These are phyloP conservation scores for Dendrobium officinale DNA, from an alignment of 106 monocot species.

Conservation along the genomic window DNA sequence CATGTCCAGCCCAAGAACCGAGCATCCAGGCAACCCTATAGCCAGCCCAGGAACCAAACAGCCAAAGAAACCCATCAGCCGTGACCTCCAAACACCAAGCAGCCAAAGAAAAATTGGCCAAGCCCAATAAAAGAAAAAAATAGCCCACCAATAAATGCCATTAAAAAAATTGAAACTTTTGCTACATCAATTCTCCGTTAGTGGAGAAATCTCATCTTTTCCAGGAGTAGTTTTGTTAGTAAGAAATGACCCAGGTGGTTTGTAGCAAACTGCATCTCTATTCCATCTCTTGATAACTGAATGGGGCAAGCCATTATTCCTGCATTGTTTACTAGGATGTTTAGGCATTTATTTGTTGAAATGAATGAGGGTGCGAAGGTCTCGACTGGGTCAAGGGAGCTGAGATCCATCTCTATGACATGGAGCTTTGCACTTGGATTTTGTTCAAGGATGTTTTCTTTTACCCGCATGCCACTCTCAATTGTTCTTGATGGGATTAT, in stretches of 20 bases:
- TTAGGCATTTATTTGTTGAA: constrained; percentile 46
- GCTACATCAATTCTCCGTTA: too few species aligned
- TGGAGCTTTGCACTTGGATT: constrained; percentile 53
- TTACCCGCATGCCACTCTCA: constrained; percentile 53
- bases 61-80: too few species aligned
- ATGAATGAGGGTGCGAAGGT: constrained; percentile 54
- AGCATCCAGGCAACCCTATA: too few species aligned
- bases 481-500: constrained; percentile 53
- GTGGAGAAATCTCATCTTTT: constrained; percentile 51
- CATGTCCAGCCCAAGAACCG: too few species aligned
- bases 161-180: too few species aligned
- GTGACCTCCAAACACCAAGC: too few species aligned
- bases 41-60: too few species aligned
- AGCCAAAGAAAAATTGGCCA: too few species aligned
- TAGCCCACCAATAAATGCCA: too few species aligned
- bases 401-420: constrained; percentile 80
- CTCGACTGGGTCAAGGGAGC: constrained; percentile 61
- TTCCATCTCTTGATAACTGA: constrained; percentile 57
- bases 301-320: constrained; percentile 78
- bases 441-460: constrained; percentile 53
- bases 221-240: constrained; percentile 57
- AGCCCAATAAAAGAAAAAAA: too few species aligned
- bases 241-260: constrained; percentile 85
- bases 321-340: constrained; percentile 51
- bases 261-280: constrained; percentile 85